Conservation (phyloP, 2,329 filamentous ascomycete species). For the Aspergillus sojae region DNA sequence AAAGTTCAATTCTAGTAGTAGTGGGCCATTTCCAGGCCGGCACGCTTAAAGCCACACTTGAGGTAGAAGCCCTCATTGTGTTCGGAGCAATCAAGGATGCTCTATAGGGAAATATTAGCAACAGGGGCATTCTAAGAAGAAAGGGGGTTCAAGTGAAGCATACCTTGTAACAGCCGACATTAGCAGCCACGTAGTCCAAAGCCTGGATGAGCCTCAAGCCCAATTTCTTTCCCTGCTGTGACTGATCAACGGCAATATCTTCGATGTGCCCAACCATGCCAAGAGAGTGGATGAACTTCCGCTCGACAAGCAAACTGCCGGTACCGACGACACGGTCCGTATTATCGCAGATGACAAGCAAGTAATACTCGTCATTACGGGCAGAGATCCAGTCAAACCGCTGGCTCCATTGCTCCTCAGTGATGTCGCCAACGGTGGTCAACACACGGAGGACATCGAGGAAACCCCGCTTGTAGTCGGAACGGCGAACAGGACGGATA, state of each 20-base stretch:
- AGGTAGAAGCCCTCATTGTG: constrained; percentile 97
- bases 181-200: constrained; percentile 81
- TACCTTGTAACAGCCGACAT: constrained; percentile 90
- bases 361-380: constrained; percentile 78
- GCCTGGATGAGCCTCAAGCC: constrained; percentile 92
- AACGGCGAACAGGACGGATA: constrained; percentile 75
- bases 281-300: constrained; percentile 64
- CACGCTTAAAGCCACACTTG: constrained; percentile 93
- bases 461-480: constrained; percentile 80
- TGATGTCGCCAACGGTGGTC: constrained; percentile 89
- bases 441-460: constrained; percentile 89
- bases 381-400: constrained; percentile 80
- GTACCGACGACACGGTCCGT: constrained; percentile 78
- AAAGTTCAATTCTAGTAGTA: constrained; percentile 63
- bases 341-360: constrained; percentile 80
- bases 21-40: constrained; percentile 94
- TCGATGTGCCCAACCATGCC: constrained; percentile 86
- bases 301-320: constrained; percentile 86
- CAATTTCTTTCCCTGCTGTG: constrained; percentile 96
- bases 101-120: constrained; percentile 53
- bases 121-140: constrained; percentile 2
- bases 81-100: constrained; percentile 94
- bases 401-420: constrained; percentile 71
- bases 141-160: constrained; percentile 14
- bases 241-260: constrained; percentile 92